Percentiles rank a stretch among this genome's conserved stretches.
phyloP scores from a whole-genome alignment of 2,329 filamentous ascomycete genomes.

The Paracamarosporium sp. region DNA sequence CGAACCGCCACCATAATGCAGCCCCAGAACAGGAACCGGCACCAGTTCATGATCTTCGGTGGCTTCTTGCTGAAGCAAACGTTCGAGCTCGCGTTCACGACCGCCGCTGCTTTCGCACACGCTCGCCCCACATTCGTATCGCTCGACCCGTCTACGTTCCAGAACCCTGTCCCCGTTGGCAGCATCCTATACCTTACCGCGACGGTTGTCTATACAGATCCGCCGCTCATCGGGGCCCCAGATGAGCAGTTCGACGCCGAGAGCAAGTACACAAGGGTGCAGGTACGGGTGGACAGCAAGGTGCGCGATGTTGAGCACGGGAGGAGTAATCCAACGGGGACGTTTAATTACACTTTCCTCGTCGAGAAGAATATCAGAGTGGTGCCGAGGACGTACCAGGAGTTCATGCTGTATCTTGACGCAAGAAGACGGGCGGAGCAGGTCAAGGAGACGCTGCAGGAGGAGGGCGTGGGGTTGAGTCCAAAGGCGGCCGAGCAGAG shows the following conservation, averaged over 20 bases:
- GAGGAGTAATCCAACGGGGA: conserved; percentile 70
- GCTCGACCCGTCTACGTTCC: conserved; percentile 76
- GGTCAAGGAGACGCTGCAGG: conserved; percentile 47
- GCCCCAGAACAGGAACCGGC: conserved; percentile 72
- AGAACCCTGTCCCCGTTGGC: conserved; percentile 77
- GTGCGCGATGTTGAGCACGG: conserved; percentile 76
- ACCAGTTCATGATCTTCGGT: conserved; percentile 81
- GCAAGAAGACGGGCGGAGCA: conserved; percentile 63
- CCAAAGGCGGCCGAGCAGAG: conserved; percentile 42
- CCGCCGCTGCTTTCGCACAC: conserved; percentile 73
- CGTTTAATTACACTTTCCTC: conserved; percentile 77
- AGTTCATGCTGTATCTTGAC: conserved; percentile 71
- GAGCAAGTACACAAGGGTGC: conserved; percentile 65
- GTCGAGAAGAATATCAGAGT: conserved; percentile 70
- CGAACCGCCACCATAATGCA: conserved; percentile 77
- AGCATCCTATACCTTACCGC: conserved; percentile 77
- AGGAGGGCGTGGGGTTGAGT: conserved; percentile 35
- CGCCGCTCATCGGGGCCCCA: conserved; percentile 53
- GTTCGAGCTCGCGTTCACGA: conserved; percentile 79
- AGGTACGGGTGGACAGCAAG: conserved; percentile 74
- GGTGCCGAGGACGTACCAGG: conserved; percentile 68
- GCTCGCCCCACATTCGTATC: conserved; percentile 74
- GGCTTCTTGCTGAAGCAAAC: conserved; percentile 77
- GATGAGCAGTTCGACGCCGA: conserved; percentile 40
- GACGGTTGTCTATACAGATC: conserved; percentile 75